Percentiles rank a stretch among this genome's conserved stretches.
Conservation (phyloP, 2,329 filamentous ascomycete species). For the Aspergillus novoparasiticus region DNA sequence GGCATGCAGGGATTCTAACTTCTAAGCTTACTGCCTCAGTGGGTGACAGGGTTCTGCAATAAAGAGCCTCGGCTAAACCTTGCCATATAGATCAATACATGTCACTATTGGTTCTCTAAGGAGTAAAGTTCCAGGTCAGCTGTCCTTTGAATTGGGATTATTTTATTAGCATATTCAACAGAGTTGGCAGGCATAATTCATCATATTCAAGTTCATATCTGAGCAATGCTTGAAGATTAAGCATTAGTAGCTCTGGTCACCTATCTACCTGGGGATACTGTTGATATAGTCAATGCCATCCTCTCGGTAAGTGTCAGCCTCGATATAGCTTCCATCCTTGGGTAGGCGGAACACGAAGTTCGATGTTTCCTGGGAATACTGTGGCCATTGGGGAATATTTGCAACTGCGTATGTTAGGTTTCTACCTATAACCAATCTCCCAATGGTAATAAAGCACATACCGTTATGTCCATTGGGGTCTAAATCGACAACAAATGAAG, state of each 20-base stretch:
- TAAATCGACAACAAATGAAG: conserved; percentile 31
- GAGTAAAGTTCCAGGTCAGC: neutral
- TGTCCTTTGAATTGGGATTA: neutral
- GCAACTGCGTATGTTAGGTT: conserved; percentile 18
- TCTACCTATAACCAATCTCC: neutral
- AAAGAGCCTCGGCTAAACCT: neutral
- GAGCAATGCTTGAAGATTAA: neutral
- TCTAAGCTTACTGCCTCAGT: too few species aligned
- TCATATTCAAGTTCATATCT: neutral
- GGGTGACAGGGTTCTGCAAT: neutral
- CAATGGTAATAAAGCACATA: conserved; percentile 12
- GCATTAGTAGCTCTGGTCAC: neutral
- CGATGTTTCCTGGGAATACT: conserved; percentile 17
- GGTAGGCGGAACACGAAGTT: conserved; percentile 36
- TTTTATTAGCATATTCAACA: neutral
- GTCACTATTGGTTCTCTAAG: neutral
- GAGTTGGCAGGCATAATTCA: too few species aligned
- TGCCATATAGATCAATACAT: neutral
- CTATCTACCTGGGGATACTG: conserved; percentile 24
- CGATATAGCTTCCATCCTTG: conserved; percentile 27
- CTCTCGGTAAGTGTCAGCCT: conserved; percentile 29
- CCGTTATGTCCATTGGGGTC: conserved; percentile 33
- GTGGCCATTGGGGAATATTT: conserved; percentile 27
- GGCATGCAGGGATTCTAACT: neutral
- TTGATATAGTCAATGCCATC: conserved; percentile 33